Base-by-base conservation (phyloP, 2,329 filamentous ascomycete genomes). In the Emericellopsis atlantica region DNA sequence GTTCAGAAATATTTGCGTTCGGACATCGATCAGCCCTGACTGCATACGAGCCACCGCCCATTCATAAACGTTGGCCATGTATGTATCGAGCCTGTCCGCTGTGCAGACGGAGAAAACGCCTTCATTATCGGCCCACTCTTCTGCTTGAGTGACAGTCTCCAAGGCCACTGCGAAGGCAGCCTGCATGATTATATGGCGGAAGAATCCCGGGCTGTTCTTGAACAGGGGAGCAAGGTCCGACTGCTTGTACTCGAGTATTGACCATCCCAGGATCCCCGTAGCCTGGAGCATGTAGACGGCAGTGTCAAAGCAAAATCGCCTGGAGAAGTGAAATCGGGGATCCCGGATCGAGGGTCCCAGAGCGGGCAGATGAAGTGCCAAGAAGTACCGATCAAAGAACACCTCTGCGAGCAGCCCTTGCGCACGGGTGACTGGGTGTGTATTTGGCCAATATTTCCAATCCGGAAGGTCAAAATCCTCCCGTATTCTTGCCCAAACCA, bases 341-440 rank as follows among this genome's bases (percentile, higher is more conserved):
- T 43, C 34, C 16, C 18, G 34, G 24, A 43, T 40, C 5, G 12
- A 21, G 10, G 18, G 31, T 5, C 37, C 41, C 5, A 43, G 32
- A 6, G 36, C 15, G 3, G 41, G 41, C 11, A 43, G 32, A 32
- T 43, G 41, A 4, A 43, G 15, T 9, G 41, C 41, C 10, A 43
- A 24, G 15, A 40, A 32, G 16, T 43, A 43, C 4, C 36, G 36
- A 10, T 31, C 37, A 8, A 44, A 11, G 8, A 38, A 18, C 10
- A 38, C 22, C 15, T 39, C 32, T 9, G 36, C 10, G 6, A 39
- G 21, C 11, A 22, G 10, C 16, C 11, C n/a, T 10, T 42, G 18
- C 14, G 34, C 31, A 6, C n/a, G 16, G 12, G 32, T 14, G 36
- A 35, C 10, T 41, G 12, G 26, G 26, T 12, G 9, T 1, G 32